phyloP scores from a whole-genome alignment of 495 filamentous ascomycete genomes.

The Podospora didyma region DNA sequence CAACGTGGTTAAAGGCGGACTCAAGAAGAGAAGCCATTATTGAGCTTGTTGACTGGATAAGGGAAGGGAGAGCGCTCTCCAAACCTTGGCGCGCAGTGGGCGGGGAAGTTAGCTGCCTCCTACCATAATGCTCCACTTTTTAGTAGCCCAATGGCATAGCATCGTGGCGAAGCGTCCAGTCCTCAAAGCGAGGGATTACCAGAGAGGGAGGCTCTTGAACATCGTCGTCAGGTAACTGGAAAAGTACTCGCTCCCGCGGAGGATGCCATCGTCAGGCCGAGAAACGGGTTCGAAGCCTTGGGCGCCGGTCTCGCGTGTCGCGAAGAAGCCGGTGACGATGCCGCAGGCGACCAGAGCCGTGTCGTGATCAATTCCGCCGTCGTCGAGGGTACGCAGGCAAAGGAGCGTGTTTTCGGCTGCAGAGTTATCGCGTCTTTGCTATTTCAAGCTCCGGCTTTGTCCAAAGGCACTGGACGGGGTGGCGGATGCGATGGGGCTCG shows the following conservation, averaged over 20 bases:
- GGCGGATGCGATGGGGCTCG: not conserved
- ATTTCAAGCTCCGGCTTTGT: not conserved
- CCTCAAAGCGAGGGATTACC: not conserved
- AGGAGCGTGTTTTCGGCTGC: not conserved
- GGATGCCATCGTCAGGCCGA: not conserved
- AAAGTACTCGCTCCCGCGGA: not conserved
- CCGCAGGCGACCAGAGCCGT: not conserved
- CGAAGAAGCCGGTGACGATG: not conserved
- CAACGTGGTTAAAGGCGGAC: slow-evolving; percentile 1
- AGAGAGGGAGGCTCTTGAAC: not conserved
- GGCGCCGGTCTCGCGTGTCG: not conserved
- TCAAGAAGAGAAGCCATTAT: slow-evolving; percentile 1
- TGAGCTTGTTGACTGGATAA: no score
- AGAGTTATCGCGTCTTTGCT: not conserved
- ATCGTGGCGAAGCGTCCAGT: not conserved
- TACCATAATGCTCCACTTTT: no score
- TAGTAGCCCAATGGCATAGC: not conserved
- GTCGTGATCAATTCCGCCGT: not conserved
- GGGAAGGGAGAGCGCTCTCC: no score
- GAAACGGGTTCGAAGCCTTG: not conserved
- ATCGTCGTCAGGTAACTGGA: slow-evolving; percentile 1
- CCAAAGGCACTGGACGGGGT: not conserved
- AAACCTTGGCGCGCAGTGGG: no score
- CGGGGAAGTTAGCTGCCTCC: no score
- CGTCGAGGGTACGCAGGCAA: not conserved